A percentile compares a stretch with the other conserved stretches of the same genome.
phyloP scores from a whole-genome alignment of 2,329 filamentous ascomycete genomes.

The Microascus cirrosus region DNA sequence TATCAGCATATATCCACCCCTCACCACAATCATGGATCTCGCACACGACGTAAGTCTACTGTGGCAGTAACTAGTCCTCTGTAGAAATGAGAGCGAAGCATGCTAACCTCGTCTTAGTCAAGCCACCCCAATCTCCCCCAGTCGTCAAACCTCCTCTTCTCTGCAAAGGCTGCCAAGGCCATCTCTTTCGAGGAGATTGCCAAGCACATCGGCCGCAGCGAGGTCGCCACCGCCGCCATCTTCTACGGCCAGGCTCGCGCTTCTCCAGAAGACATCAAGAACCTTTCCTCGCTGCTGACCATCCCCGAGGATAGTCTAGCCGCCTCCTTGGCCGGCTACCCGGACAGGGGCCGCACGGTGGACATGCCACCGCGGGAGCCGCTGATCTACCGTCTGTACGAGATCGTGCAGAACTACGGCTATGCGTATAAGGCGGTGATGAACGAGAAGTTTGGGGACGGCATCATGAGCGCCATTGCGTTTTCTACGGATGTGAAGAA shows the following conservation, averaged over 20 bases:
- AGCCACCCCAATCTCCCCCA: conserved; percentile 40
- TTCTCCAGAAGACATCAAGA: conserved; percentile 53
- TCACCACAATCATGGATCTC: neutral
- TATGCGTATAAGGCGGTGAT: conserved; percentile 91
- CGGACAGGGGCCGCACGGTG: conserved; percentile 62
- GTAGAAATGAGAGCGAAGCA: neutral
- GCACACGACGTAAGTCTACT: neutral
- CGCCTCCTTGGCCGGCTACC: conserved; percentile 58
- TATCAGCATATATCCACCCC: neutral
- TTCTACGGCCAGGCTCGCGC: conserved; percentile 84
- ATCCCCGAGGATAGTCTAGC: conserved; percentile 46
- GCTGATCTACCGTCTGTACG: conserved; percentile 75
- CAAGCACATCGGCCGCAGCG: conserved; percentile 60
- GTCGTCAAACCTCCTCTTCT: conserved; percentile 64
- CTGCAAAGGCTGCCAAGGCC: conserved; percentile 64
- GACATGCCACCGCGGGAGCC: conserved; percentile 22
- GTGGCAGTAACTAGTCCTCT: no score
- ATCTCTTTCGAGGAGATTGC: conserved; percentile 74
- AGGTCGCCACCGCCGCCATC: conserved; percentile 76
- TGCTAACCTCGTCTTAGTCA: neutral
- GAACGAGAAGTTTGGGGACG: conserved; percentile 90
- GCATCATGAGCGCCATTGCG: conserved; percentile 93
- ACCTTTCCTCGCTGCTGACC: conserved; percentile 54
- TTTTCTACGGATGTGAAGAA: conserved; percentile 90
- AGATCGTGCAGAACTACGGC: conserved; percentile 94